These are phyloP conservation scores for Schoenoplectus tabernaemontani DNA, from an alignment of 202 grass and related monocot genomes.

Conservation along the genomic window DNA sequence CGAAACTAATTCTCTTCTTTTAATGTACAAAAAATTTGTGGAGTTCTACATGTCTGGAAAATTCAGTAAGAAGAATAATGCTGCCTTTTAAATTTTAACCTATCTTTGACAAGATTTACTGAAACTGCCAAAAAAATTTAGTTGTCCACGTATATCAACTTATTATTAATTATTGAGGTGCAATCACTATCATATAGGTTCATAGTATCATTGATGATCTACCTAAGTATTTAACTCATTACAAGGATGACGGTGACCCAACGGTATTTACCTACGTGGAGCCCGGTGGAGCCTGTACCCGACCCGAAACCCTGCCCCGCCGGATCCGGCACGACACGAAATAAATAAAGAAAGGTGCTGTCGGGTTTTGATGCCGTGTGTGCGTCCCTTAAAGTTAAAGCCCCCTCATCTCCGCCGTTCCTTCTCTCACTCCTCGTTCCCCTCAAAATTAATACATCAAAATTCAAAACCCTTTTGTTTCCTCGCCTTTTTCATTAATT, in stretches of 20 bases:
- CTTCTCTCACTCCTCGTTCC: conserved; percentile 7
- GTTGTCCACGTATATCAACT: no score
- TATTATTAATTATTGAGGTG: no score
- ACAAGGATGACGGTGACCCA: background rate
- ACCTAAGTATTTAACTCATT: background rate
- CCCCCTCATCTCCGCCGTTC: background rate
- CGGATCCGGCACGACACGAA: conserved; percentile 18
- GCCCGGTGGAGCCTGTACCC: background rate
- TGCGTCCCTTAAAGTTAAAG: conserved; percentile 3
- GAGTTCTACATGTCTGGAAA: no score
- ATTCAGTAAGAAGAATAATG: no score
- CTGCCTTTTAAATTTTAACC: no score
- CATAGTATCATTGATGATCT: no score
- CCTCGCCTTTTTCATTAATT: background rate
- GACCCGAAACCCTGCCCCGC: background rate
- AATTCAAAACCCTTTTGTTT: background rate
- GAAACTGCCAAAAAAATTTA: no score
- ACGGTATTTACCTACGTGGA: background rate
- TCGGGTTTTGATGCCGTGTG: conserved; percentile 12
- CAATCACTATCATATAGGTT: no score
- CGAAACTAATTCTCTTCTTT: no score
- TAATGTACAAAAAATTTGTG: no score
- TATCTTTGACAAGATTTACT: no score
- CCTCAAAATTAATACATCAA: background rate
- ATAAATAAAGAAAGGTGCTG: background rate